Percentiles rank a stretch among this genome's conserved stretches.
Conservation (phyloP, 2,329 filamentous ascomycete genomes). For the Fusarium aywerte region DNA sequence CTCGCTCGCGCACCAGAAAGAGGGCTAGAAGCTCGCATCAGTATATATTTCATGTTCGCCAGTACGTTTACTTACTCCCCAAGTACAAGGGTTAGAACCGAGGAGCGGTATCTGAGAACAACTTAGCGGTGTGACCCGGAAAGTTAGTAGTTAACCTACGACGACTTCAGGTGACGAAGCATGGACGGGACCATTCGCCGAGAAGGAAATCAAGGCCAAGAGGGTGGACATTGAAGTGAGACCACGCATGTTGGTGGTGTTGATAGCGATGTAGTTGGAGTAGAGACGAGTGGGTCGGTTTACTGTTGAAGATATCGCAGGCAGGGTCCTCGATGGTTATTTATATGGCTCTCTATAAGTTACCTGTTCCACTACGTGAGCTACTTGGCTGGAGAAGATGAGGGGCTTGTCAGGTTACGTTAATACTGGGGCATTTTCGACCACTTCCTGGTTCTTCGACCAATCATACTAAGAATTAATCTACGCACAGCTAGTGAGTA, state of each 20-base stretch:
- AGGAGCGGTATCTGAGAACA: neutral
- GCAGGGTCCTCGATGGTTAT: neutral
- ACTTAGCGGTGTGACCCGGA: neutral
- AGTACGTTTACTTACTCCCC: neutral
- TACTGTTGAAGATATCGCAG: neutral
- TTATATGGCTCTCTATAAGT: neutral
- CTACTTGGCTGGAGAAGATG: neutral
- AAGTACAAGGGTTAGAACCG: conserved; percentile 2
- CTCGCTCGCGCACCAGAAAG: conserved; percentile 4
- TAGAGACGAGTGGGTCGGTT: neutral
- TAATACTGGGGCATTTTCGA: neutral
- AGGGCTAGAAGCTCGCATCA: neutral
- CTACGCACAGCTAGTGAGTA: neutral
- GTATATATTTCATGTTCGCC: fast-evolving
- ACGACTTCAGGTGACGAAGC: neutral
- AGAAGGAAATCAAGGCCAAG: neutral
- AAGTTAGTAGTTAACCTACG: neutral
- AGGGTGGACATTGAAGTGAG: neutral
- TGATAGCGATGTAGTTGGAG: neutral
- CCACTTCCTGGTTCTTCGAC: neutral
- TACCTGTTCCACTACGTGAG: neutral
- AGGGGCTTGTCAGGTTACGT: neutral
- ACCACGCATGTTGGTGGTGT: neutral
- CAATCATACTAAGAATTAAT: neutral
- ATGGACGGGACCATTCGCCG: neutral